Evolutionary conservation across 2,329 filamentous ascomycete species (phyloP).

Genomic region (Pseudopithomyces maydicus): DNA sequence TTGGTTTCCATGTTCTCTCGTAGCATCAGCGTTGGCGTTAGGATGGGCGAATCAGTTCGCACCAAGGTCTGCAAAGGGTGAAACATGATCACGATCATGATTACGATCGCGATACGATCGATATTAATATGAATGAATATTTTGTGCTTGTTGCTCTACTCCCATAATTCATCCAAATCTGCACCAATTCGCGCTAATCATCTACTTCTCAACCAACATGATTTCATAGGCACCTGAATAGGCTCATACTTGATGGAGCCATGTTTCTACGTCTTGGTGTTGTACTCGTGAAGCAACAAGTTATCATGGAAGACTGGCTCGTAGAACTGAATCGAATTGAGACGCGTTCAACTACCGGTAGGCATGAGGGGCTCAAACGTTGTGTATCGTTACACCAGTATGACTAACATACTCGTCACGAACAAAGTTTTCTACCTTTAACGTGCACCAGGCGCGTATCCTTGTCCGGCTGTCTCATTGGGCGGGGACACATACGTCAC

Average conservation of each 20-base stretch:
- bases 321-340: background rate
- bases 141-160: background rate
- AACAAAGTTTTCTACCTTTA: too few relatives aligned
- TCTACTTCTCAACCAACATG: too few relatives aligned
- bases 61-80: background rate
- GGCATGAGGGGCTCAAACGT: too few relatives aligned
- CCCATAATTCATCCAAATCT: background rate
- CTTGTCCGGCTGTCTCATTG: too few relatives aligned
- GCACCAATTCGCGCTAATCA: background rate
- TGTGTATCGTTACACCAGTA: too few relatives aligned
- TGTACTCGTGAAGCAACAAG: too few relatives aligned
- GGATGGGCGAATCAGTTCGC: background rate
- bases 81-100: slow-evolving; percentile 1
- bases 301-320: too few relatives aligned
- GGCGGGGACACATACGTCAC: too few relatives aligned
- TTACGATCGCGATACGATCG: slow-evolving; percentile 3
- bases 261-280: slow-evolving; percentile 1
- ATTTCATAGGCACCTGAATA: too few relatives aligned
- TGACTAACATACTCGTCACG: too few relatives aligned
- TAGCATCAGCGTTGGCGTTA: slow-evolving; percentile 8
- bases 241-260: too few relatives aligned
- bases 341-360: background rate
- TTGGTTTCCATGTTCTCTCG: background rate
- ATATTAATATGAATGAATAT: slow-evolving; percentile 4
- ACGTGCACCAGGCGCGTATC: too few relatives aligned